Conservation (phyloP, 108 stramenopile species). For the Fragilariopsis cylindrus region DNA sequence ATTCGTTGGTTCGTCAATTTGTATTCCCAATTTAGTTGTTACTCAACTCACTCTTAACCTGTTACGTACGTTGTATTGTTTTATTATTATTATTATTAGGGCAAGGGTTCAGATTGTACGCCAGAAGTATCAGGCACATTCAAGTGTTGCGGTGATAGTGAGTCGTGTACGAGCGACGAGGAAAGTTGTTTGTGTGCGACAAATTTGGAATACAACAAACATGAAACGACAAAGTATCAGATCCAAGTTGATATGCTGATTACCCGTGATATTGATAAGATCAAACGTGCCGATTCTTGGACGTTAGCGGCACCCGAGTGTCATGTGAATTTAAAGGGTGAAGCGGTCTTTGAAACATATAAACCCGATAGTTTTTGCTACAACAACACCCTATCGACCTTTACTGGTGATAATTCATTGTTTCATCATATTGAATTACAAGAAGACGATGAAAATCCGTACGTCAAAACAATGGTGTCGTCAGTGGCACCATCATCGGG, state of each 20-base stretch:
- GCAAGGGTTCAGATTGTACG: slow-evolving; percentile 7
- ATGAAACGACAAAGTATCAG: neutral
- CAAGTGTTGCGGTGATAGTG: neutral
- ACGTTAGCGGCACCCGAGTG: neutral
- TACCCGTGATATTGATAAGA: neutral
- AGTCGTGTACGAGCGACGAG: neutral
- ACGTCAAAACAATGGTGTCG: neutral
- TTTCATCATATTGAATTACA: neutral
- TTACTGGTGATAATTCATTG: neutral
- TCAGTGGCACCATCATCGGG: neutral
- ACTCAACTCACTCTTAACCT: too few species aligned
- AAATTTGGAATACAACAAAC: neutral
- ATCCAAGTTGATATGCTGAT: slow-evolving; percentile 6
- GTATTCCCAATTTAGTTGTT: too few species aligned
- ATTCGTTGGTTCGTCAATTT: too few species aligned
- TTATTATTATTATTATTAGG: neutral
- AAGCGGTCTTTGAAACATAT: neutral
- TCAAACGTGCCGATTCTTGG: neutral
- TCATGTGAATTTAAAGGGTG: neutral
- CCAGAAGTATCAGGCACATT: neutral
- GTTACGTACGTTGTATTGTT: too few species aligned
- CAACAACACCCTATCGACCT: neutral
- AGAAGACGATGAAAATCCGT: neutral
- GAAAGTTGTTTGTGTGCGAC: neutral
- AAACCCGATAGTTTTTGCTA: neutral